Evolutionary conservation across 75 land plant species (phyloP), one percentile per base, ranked within the genome.

Genomic region (Isoetes taiwanensis): DNA sequence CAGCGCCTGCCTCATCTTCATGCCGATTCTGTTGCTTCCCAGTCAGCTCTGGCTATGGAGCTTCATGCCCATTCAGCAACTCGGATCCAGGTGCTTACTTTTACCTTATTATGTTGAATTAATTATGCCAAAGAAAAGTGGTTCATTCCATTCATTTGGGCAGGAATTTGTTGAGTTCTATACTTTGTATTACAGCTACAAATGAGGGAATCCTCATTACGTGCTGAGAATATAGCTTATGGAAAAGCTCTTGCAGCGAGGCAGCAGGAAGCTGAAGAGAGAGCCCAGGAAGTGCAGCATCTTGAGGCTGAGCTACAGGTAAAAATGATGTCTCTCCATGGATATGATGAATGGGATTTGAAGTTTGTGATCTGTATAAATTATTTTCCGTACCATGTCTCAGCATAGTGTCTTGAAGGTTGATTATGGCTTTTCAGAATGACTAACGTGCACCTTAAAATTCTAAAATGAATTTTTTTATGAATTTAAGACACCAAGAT

Each of bases 1-100:
- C 78, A 80, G 40, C 68, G 90, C 54, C 73, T 85, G 11, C 90
- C 90, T 26, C 76, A 85, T 34, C 81, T 85, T 39, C 84, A 80
- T 64, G 85, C 90, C n/a, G 78, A 78, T 57, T 80, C 90, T 34
- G 35, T 61, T 4, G 64, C 66, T 17, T 33, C 66, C 20, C 23
- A 39, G 4, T 64, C 66, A n/a, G 66, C 66, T 27, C 66, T 64
- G 19, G 11, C 64, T 1, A 62, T 64, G 3, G 66, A 64, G 24
- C 43, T 62, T 28, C 65, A 64, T 26, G 66, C 66, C 28, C 66
- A 64, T 48, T 35, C 41, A 2, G 43, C 64, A 4, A 64, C 66
- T 4, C 64, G 66, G 24, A n/a, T 33, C 28, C 66, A 64, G 64
- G 66, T 64, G 31, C 19, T 14, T 21, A 9, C n/a, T n/a, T 32